Evolutionary conservation across 192 early-diverging fungal genomes (phyloP).

Genomic region (Haplosporangium gracile): DNA sequence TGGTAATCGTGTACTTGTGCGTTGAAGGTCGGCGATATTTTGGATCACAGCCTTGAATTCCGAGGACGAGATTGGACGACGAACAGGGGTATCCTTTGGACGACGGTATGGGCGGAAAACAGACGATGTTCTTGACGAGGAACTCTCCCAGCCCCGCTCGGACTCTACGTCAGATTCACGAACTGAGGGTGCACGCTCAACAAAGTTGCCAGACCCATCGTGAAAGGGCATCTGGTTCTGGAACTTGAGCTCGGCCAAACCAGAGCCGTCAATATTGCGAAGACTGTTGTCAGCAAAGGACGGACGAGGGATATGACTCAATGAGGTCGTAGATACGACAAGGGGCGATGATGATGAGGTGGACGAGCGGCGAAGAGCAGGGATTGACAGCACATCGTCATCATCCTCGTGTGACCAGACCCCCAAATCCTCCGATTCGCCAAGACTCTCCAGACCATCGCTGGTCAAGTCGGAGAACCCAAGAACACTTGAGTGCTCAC

Average conservation of each 20-base stretch:
- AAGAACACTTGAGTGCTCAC: conserved; percentile 22
- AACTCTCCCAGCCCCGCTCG: conserved; percentile 29
- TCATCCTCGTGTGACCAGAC: conserved; percentile 55
- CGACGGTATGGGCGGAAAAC: conserved; percentile 1
- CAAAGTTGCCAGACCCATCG: conserved; percentile 52
- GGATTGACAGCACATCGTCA: conserved; percentile 15
- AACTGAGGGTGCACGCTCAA: conserved; percentile 4
- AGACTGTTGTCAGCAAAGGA: conserved; percentile 28
- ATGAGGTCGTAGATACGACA: conserved; percentile 14
- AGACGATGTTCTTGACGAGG: conserved; percentile 30
- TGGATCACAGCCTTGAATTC: conserved; percentile 44
- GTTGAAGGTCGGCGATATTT: conserved; percentile 44
- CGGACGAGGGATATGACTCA: conserved; percentile 33
- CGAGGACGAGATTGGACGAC: conserved; percentile 31
- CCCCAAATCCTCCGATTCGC: conserved; percentile 40
- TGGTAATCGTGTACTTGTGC: background rate
- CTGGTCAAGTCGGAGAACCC: conserved; percentile 45
- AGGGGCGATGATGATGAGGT: conserved; percentile 1
- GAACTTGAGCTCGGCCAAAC: background rate
- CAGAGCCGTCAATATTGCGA: background rate
- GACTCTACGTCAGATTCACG: conserved; percentile 22
- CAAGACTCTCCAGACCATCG: conserved; percentile 39
- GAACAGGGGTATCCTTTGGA: background rate
- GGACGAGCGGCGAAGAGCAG: conserved; percentile 1
- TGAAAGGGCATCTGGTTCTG: conserved; percentile 54